Conservation (phyloP, 2,329 filamentous ascomycete genomes). For the Verticillium longisporum region DNA sequence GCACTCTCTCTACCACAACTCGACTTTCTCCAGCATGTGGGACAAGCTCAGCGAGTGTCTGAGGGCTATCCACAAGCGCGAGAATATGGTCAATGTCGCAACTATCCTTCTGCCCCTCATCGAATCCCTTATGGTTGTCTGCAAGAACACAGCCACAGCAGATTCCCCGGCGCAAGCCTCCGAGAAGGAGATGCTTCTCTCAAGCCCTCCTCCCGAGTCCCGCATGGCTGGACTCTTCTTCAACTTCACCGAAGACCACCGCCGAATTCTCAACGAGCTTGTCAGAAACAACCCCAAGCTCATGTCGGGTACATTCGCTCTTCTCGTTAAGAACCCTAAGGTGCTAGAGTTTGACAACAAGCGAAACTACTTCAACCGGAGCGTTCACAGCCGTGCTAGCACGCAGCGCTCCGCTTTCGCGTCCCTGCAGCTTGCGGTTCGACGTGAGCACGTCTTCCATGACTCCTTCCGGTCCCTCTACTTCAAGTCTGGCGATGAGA, state of each 20-base stretch:
- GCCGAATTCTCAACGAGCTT: slow-evolving; percentile 95
- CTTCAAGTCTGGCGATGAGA: slow-evolving; percentile 93
- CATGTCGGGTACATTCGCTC: slow-evolving; percentile 96
- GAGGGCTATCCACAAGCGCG: slow-evolving; percentile 78
- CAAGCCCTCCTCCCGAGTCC: slow-evolving; percentile 69
- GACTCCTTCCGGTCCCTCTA: slow-evolving; percentile 98
- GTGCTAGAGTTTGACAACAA: slow-evolving; percentile 99
- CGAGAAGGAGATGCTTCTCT: slow-evolving; percentile 59
- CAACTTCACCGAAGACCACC: slow-evolving; percentile 93
- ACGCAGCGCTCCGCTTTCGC: slow-evolving; percentile 67
- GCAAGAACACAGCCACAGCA: slow-evolving; percentile 88
- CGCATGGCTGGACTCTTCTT: slow-evolving; percentile 91
- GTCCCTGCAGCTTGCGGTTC: slow-evolving; percentile 75
- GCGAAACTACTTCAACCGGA: slow-evolving; percentile 95
- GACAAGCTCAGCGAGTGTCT: slow-evolving; percentile 85
- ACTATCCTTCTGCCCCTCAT: slow-evolving; percentile 92
- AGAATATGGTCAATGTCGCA: slow-evolving; percentile 94
- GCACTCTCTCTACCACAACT: slow-evolving; percentile 81
- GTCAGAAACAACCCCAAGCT: slow-evolving; percentile 95
- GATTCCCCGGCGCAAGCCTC: slow-evolving; percentile 47
- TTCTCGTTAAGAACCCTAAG: slow-evolving; percentile 97
- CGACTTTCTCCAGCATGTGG: slow-evolving; percentile 88
- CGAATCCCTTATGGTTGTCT: slow-evolving; percentile 97
- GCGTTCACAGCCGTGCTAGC: slow-evolving; percentile 65
- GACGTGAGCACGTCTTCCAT: slow-evolving; percentile 92